phyloP scores from a whole-genome alignment of 805 yeast species.

The Wickerhamomyces bovis region DNA sequence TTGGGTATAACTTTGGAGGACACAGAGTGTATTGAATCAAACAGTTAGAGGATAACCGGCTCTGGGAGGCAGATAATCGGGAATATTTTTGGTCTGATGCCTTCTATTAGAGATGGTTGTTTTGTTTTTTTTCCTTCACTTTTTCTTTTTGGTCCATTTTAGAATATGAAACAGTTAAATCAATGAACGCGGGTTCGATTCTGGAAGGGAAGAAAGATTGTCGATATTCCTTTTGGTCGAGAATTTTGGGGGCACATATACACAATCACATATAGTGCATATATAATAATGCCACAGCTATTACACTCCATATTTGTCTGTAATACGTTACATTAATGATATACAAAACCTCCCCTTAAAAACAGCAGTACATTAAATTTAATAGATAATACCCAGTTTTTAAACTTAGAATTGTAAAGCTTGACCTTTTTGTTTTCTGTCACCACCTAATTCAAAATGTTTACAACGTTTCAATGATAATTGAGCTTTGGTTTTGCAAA shows the following conservation, averaged over 20 bases:
- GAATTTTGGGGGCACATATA: too few species aligned
- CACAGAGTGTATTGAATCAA: neutral
- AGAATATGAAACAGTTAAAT: neutral
- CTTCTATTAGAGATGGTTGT: neutral
- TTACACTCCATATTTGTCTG: conserved; percentile 5
- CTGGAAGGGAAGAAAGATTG: neutral
- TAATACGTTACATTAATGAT: conserved; percentile 22
- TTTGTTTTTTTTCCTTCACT: neutral
- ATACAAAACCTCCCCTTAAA: conserved; percentile 21
- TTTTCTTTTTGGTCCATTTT: neutral
- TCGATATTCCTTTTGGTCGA: neutral
- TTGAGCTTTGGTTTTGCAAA: conserved; percentile 98
- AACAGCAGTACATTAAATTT: conserved; percentile 16
- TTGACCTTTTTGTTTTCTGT: conserved; percentile 99
- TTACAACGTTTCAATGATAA: conserved; percentile 98
- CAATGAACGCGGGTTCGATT: neutral
- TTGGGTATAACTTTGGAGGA: neutral
- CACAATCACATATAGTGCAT: too few species aligned
- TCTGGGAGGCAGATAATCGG: neutral
- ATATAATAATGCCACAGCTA: too few species aligned
- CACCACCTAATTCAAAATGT: conserved; percentile 99
- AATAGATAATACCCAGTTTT: conserved; percentile 5
- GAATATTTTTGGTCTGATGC: neutral
- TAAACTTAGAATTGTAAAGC: conserved; percentile 92
- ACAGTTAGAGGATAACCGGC: neutral